Base-by-base conservation (phyloP, 352 stramenopile species). In the Phytophthora pinifolia region DNA sequence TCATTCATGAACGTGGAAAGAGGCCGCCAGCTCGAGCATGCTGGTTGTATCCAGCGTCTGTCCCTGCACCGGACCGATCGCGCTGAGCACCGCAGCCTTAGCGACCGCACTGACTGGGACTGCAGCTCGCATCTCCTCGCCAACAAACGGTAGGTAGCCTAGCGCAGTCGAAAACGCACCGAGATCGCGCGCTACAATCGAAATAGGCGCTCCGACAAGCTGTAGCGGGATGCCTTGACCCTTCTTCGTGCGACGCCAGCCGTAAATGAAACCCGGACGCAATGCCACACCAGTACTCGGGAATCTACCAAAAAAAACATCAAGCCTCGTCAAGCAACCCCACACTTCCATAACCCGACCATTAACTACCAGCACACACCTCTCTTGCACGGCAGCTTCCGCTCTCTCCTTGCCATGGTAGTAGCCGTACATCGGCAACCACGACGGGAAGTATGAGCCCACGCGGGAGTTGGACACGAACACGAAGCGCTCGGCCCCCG, bases 381-480 rank as follows among this genome's bases (percentile, higher is more conserved):
- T 73, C 15, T 71, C 69, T 8, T 62, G 54, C n/a, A 96, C 74
- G 9, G 81, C 79, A 17, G 72, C 73, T 55, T 97, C 89, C 2
- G 84, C 89, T 38, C 84, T 71, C 59, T 92, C 79, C 52, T 97
- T 97, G 35, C 89, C 88, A 44, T 96, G 70, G 68, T 94, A 97
- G 62, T 97, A 96, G 15, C 88, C 89, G 38, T 95, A 73, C 52
- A 96, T 70, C 0, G 86, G 86, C 17, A 81, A 59, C 75, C 79
- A 94, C 14, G 72, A 74, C 22, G 83, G 82, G 30, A 92, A 51
- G 41, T 82, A 76, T 20, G 77, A 81, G 20, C 84, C 87, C 6
- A 97, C 89, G 43, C 89, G 83, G n/a, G 89, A 94, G 51, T 94
- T 95, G n/a, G 86, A 96, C 20, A 97, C 74, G 50, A 96, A 96